phyloP scores from a whole-genome alignment of 2,329 filamentous ascomycete species.

The Fusarium citri region DNA sequence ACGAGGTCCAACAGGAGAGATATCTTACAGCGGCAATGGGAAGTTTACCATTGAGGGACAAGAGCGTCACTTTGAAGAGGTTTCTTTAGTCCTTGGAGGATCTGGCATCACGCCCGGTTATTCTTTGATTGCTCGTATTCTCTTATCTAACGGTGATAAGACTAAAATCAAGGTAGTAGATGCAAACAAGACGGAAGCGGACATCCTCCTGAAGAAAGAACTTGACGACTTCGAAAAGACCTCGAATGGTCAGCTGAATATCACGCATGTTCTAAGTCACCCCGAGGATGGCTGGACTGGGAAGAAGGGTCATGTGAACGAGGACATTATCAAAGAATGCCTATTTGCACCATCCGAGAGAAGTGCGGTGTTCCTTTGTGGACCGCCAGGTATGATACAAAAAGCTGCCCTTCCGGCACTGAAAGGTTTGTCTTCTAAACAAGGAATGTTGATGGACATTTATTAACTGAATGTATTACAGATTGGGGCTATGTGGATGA shows the following conservation, averaged over 20 bases:
- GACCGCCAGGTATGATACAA: not conserved
- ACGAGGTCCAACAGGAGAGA: not conserved
- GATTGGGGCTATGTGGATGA: not conserved
- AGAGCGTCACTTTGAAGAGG: not conserved
- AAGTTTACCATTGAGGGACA: not conserved
- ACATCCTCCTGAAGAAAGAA: not conserved
- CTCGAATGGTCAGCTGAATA: not conserved
- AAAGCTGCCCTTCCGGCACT: not conserved
- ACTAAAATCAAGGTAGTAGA: not conserved
- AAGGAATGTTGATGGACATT: not conserved
- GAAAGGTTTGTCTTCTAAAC: not conserved
- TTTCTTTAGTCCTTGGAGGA: not conserved
- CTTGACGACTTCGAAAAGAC: not conserved
- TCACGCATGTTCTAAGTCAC: not conserved
- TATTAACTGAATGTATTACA: not conserved
- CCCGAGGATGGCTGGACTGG: not conserved
- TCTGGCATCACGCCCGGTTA: not conserved
- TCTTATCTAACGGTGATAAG: not conserved
- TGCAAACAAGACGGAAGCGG: not conserved
- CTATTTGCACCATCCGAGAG: not conserved
- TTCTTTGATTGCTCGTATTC: not conserved
- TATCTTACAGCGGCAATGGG: not conserved
- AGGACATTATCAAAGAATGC: not conserved
- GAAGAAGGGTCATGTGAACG: not conserved
- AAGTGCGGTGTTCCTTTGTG: not conserved